phyloP scores from a whole-genome alignment of 257 asterid genomes.

The Cordia subcordata region DNA sequence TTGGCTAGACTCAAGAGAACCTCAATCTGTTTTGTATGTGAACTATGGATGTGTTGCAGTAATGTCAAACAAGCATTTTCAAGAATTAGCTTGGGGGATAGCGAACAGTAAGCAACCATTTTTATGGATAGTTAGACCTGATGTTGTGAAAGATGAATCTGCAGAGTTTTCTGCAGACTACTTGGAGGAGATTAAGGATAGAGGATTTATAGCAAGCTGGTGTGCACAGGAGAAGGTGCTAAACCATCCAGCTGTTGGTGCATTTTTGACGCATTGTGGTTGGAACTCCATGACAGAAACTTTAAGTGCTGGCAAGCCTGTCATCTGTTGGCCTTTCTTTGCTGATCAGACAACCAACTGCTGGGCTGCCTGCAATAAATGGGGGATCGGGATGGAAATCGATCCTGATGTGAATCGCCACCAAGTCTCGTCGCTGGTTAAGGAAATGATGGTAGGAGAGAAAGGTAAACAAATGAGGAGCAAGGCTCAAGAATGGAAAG shows the following conservation, averaged over 20 bases:
- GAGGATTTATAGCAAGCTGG: background rate
- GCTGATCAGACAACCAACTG: background rate
- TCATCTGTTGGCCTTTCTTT: constrained; percentile 1
- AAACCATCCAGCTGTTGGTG: background rate
- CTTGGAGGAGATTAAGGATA: background rate
- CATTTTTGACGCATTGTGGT: background rate
- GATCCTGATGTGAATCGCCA: constrained; percentile 1
- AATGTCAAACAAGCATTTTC: background rate
- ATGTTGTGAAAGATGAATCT: background rate
- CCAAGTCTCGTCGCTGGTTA: background rate
- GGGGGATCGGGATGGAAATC: constrained; percentile 2
- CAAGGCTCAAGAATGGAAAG: background rate
- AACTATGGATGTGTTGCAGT: background rate
- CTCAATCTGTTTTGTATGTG: background rate
- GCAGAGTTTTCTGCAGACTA: background rate
- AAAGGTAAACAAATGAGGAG: background rate
- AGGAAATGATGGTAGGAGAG: constrained; percentile 3
- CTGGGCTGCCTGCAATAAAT: background rate
- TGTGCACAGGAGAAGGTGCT: background rate
- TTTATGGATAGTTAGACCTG: background rate
- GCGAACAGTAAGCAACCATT: background rate
- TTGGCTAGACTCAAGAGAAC: background rate
- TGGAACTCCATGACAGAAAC: constrained; percentile 2
- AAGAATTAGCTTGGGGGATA: background rate
- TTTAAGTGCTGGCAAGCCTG: background rate